Evolutionary conservation across 495 filamentous ascomycete species (phyloP).

Genomic region (Aspergillus sclerotiicarbonarius): DNA sequence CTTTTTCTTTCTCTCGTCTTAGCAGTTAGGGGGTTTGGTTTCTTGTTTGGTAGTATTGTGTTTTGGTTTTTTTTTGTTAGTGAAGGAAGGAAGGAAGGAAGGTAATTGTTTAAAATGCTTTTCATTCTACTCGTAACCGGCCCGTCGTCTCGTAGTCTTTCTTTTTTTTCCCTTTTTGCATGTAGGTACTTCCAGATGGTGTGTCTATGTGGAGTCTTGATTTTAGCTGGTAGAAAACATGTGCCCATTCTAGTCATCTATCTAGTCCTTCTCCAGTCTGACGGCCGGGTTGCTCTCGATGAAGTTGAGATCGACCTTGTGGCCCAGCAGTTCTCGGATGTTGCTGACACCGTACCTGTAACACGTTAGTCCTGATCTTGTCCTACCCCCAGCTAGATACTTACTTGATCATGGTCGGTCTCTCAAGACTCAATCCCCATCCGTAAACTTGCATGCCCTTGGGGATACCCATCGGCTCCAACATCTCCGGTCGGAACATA

Average conservation of each 20-base stretch:
- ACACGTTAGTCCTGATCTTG: not conserved
- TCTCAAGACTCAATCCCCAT: constrained; percentile 85
- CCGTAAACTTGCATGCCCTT: constrained; percentile 86
- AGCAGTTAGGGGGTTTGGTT: not conserved
- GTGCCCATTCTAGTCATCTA: constrained; percentile 4
- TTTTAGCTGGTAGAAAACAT: constrained; percentile 10
- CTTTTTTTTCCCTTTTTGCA: constrained; percentile 11
- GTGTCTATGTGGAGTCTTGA: not conserved
- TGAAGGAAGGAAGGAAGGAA: too few relatives aligned
- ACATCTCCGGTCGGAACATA: constrained; percentile 97
- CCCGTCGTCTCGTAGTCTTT: constrained; percentile 14
- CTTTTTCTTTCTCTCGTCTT: not conserved
- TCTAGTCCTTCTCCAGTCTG: constrained; percentile 71
- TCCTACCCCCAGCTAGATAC: constrained; percentile 13
- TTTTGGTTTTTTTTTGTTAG: not conserved
- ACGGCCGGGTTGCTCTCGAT: constrained; percentile 82
- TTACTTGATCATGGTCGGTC: constrained; percentile 97
- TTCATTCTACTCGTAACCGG: constrained; percentile 1
- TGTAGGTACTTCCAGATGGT: not conserved
- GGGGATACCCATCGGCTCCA: constrained; percentile 85
- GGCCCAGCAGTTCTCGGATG: constrained; percentile 80
- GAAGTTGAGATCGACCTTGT: constrained; percentile 80
- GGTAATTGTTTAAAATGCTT: constrained; percentile 8
- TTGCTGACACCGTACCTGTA: constrained; percentile 71
- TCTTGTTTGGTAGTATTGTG: not conserved